Conservation (phyloP, 495 filamentous ascomycete genomes). For the Neurospora sublineolata region DNA sequence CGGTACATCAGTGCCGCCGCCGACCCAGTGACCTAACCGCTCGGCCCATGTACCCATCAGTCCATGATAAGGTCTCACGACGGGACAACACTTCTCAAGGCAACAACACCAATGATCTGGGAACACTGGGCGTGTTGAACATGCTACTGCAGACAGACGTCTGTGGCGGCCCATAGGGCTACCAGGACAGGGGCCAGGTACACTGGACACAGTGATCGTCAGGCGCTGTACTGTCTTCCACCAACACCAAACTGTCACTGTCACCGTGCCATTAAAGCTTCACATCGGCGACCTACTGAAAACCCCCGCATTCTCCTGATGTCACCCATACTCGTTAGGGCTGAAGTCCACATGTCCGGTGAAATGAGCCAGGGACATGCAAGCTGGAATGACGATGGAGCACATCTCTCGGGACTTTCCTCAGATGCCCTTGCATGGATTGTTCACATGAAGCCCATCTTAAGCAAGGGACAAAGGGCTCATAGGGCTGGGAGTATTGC, state of each 20-base stretch:
- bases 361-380: neutral
- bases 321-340: neutral
- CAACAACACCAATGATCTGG: neutral
- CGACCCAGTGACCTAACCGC: neutral
- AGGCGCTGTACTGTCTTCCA: neutral
- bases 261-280: neutral
- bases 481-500: neutral
- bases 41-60: neutral
- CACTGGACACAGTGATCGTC: neutral
- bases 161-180: neutral
- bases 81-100: neutral
- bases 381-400: neutral
- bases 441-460: neutral
- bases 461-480: neutral
- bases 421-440: neutral
- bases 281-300: neutral
- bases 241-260: neutral
- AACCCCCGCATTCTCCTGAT: neutral
- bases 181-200: neutral
- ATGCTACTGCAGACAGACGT: neutral
- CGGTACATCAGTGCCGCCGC: neutral
- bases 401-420: neutral
- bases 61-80: neutral
- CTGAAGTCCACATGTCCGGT: neutral
- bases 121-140: neutral